A percentile compares a stretch with the other conserved stretches of the same genome.
These are phyloP conservation scores for Blumeriella jaapii DNA, from an alignment of 2,329 filamentous ascomycete genomes.

Conservation along the genomic window DNA sequence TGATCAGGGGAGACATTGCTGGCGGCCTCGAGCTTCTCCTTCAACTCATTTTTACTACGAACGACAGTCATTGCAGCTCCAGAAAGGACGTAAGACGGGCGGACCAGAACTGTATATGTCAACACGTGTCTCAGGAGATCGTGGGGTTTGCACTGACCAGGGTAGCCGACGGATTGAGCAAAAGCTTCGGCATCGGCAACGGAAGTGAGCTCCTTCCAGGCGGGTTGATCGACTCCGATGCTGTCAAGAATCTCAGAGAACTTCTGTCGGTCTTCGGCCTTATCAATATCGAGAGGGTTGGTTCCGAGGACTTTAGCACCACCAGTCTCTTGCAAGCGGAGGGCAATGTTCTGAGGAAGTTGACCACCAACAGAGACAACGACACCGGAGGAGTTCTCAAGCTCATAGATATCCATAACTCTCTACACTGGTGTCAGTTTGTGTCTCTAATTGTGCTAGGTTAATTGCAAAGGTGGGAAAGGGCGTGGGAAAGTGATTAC, in stretches of 20 bases:
- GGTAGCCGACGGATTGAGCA: slow-evolving; percentile 76
- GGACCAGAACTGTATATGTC: slow-evolving; percentile 93
- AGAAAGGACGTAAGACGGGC: slow-evolving; percentile 89
- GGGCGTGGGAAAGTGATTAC: background rate
- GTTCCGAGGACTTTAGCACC: slow-evolving; percentile 68
- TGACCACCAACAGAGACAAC: slow-evolving; percentile 95
- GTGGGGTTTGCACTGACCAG: no score
- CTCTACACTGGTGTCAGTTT: background rate
- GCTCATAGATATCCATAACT: slow-evolving; percentile 97
- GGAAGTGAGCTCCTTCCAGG: slow-evolving; percentile 94
- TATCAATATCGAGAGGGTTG: slow-evolving; percentile 88
- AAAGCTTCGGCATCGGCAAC: slow-evolving; percentile 81
- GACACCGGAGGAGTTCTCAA: slow-evolving; percentile 74
- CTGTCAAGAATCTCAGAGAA: slow-evolving; percentile 96
- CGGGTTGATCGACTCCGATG: slow-evolving; percentile 92
- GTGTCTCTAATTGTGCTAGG: no score
- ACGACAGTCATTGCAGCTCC: slow-evolving; percentile 99
- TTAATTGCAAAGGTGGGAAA: background rate
- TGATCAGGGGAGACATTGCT: slow-evolving; percentile 88
- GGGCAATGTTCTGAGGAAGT: slow-evolving; percentile 92
- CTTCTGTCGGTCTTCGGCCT: slow-evolving; percentile 95
- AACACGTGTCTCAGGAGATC: no score
- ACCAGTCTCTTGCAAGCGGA: slow-evolving; percentile 83
- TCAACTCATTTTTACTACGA: slow-evolving; percentile 72
- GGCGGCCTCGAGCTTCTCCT: slow-evolving; percentile 88